Evolutionary conservation across 805 yeast species (phyloP).

Genomic region (Hanseniaspora meyeri): DNA sequence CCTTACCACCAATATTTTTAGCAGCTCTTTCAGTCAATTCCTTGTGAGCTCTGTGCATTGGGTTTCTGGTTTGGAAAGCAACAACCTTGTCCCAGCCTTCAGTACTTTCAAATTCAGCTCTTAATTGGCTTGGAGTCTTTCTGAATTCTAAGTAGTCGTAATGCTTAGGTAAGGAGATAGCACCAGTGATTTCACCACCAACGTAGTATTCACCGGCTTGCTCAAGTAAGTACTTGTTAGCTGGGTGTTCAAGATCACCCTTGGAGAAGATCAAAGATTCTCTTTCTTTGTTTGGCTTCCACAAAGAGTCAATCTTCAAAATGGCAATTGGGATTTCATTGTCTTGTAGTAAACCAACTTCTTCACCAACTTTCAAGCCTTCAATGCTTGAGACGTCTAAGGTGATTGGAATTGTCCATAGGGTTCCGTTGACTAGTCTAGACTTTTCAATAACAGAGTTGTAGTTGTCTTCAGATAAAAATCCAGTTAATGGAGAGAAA

Average conservation of each 20-base stretch:
- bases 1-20: constrained; percentile 74
- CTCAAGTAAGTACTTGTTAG: constrained; percentile 58
- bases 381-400: constrained; percentile 52
- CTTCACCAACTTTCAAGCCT: constrained; percentile 40
- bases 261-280: constrained; percentile 85
- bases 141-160: constrained; percentile 81
- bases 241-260: constrained; percentile 97
- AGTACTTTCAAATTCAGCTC: constrained; percentile 67
- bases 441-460: constrained; percentile 50
- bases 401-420: constrained; percentile 90
- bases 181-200: constrained; percentile 72
- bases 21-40: constrained; percentile 95
- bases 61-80: constrained; percentile 96
- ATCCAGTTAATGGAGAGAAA: constrained; percentile 70
- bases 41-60: constrained; percentile 97
- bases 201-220: constrained; percentile 72
- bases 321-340: constrained; percentile 71
- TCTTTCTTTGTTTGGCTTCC: constrained; percentile 60
- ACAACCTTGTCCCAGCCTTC: constrained; percentile 75
- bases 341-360: constrained; percentile 66
- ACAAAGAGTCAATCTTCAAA: constrained; percentile 64
- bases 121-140: constrained; percentile 80
- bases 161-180: constrained; percentile 71
- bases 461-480: constrained; percentile 52
- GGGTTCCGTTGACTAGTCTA: constrained; percentile 56